Conservation (phyloP, 2,329 filamentous ascomycete species). For the Penicillium sp. region DNA sequence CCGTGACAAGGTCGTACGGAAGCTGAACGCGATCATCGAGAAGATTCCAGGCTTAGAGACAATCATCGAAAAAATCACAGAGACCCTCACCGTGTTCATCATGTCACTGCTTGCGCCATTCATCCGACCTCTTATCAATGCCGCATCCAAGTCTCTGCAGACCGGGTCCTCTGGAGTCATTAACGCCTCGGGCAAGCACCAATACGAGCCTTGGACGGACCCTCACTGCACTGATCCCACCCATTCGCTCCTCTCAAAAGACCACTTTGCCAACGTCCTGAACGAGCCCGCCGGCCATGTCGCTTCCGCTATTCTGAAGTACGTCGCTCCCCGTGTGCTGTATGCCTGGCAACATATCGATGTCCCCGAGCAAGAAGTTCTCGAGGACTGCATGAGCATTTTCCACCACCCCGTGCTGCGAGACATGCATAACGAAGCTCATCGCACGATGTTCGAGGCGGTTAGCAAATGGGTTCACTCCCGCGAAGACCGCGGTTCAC, state of each 20-base stretch:
- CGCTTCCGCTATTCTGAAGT: constrained; percentile 76
- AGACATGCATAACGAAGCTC: constrained; percentile 74
- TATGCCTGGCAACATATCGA: constrained; percentile 91
- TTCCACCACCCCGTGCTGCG: constrained; percentile 91
- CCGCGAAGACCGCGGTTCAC: constrained; percentile 64
- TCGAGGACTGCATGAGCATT: constrained; percentile 75
- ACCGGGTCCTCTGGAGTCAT: constrained; percentile 75
- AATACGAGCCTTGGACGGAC: constrained; percentile 80
- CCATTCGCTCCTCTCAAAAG: constrained; percentile 80
- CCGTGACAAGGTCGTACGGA: constrained; percentile 88
- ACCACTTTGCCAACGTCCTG: constrained; percentile 78
- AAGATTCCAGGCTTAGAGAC: constrained; percentile 89
- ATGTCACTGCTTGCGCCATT: constrained; percentile 89
- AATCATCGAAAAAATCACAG: constrained; percentile 90
- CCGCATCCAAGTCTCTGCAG: constrained; percentile 82
- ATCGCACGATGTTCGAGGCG: constrained; percentile 84
- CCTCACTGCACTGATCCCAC: constrained; percentile 75
- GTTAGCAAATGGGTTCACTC: constrained; percentile 79
- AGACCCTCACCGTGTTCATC: constrained; percentile 89
- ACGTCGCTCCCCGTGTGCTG: constrained; percentile 81
- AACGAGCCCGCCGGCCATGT: constrained; percentile 77
- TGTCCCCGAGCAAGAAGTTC: constrained; percentile 78
- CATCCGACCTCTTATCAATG: constrained; percentile 85
- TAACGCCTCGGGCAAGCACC: constrained; percentile 68
- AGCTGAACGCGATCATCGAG: constrained; percentile 78